phyloP scores from a whole-genome alignment of 495 filamentous ascomycete genomes.

The Hypoxylon crocopeplum region DNA sequence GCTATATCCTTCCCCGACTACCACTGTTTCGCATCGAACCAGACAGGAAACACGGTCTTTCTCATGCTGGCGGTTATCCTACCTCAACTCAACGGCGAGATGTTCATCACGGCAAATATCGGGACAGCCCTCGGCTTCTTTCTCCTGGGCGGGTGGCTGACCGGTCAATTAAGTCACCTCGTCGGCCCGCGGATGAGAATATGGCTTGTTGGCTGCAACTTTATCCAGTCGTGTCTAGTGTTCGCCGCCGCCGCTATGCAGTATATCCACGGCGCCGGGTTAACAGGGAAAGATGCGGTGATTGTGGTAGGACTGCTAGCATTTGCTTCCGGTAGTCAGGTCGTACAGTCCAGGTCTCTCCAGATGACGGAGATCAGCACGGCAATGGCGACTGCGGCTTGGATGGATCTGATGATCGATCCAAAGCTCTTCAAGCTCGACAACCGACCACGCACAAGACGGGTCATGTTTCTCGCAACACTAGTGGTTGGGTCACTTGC shows the following conservation, averaged over 20 bases:
- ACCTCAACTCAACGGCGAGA: slow-evolving; percentile 54
- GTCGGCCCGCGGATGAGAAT: slow-evolving; percentile 56
- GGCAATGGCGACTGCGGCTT: slow-evolving; percentile 72
- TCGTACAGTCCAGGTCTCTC: slow-evolving; percentile 61
- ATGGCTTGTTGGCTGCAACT: slow-evolving; percentile 60
- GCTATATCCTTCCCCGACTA: slow-evolving; percentile 67
- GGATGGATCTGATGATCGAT: slow-evolving; percentile 67
- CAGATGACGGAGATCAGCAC: slow-evolving; percentile 68
- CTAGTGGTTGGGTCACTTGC: slow-evolving; percentile 60
- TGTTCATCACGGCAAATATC: slow-evolving; percentile 60
- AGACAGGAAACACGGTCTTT: slow-evolving; percentile 69
- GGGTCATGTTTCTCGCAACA: slow-evolving; percentile 57
- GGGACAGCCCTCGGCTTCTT: slow-evolving; percentile 62
- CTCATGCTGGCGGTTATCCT: slow-evolving; percentile 60
- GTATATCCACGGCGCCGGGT: slow-evolving; percentile 42
- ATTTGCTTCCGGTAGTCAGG: slow-evolving; percentile 63
- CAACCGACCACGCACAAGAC: slow-evolving; percentile 60
- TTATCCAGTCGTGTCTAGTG: slow-evolving; percentile 62
- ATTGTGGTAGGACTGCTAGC: slow-evolving; percentile 59
- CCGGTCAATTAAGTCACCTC: slow-evolving; percentile 63
- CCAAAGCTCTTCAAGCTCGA: slow-evolving; percentile 46
- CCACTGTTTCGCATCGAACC: slow-evolving; percentile 70
- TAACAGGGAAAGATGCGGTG: slow-evolving; percentile 47
- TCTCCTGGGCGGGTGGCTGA: slow-evolving; percentile 57
- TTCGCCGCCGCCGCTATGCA: slow-evolving; percentile 58